A percentile compares a stretch with the other conserved stretches of the same genome.
Evolutionary conservation across 345 rosid species (phyloP).

Genomic region (Sisymbrium altissimum): DNA sequence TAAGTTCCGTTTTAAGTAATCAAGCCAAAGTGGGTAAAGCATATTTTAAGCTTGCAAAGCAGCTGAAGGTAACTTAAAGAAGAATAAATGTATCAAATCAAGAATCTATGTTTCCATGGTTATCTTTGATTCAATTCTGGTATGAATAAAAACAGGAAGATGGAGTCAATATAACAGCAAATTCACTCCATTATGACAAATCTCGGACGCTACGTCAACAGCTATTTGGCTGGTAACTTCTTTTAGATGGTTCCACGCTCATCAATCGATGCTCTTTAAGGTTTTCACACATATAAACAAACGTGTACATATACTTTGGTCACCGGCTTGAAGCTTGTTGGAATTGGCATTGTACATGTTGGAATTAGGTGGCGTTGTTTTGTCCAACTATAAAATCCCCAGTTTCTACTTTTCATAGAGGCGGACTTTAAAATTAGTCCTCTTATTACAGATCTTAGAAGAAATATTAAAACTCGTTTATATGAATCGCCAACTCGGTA

Average conservation of each 20-base stretch:
- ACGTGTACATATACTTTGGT: not conserved
- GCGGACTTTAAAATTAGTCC: no score
- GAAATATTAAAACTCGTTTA: no score
- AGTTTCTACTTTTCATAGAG: no score
- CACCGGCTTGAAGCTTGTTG: constrained; percentile 1
- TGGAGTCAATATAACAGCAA: constrained; percentile 51
- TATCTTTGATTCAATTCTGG: not conserved
- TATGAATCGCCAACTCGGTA: no score
- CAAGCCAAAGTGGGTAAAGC: no score
- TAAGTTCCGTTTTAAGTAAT: not conserved
- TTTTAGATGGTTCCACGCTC: not conserved
- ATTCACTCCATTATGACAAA: constrained; percentile 62
- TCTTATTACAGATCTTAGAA: no score
- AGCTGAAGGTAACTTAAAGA: constrained; percentile 34
- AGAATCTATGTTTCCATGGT: not conserved
- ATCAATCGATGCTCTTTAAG: not conserved
- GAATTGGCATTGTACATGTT: no score
- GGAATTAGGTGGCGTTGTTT: no score
- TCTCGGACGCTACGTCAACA: constrained; percentile 37
- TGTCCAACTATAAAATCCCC: no score
- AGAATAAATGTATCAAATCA: not conserved
- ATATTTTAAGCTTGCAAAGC: constrained; percentile 52
- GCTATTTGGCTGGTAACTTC: constrained; percentile 39
- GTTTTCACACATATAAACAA: no score
- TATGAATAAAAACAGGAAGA: constrained; percentile 48